Percentiles rank a stretch among this genome's conserved stretches.
phyloP scores from a whole-genome alignment of 1,284 basidiomycete species.

The Cryptococcus sp. region DNA sequence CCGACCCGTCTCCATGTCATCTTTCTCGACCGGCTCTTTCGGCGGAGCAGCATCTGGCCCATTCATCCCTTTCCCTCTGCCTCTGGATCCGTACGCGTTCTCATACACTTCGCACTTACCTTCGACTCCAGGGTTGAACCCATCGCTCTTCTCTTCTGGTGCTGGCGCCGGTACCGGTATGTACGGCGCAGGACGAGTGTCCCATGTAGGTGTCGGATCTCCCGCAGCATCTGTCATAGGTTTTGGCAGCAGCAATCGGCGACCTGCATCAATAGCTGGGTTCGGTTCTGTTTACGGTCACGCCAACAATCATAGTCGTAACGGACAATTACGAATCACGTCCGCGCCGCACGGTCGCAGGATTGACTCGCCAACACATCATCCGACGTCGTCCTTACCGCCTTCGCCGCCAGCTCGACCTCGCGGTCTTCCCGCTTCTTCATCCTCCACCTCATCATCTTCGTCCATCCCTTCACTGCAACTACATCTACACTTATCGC shows the following conservation, averaged over 20 bases:
- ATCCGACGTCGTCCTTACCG: slow-evolving; percentile 18
- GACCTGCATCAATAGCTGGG: neutral
- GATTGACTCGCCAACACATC: slow-evolving; percentile 3
- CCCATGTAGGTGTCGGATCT: slow-evolving; percentile 3
- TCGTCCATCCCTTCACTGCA: slow-evolving; percentile 51
- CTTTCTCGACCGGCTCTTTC: slow-evolving; percentile 16
- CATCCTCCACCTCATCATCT: slow-evolving; percentile 15
- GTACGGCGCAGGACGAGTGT: neutral
- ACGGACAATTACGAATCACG: too few species aligned
- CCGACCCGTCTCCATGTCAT: slow-evolving; percentile 1
- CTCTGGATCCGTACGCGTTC: neutral
- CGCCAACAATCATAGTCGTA: too few species aligned
- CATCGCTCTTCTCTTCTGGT: slow-evolving; percentile 6
- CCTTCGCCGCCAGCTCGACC: slow-evolving; percentile 40
- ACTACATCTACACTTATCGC: slow-evolving; percentile 53
- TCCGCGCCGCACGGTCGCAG: neutral
- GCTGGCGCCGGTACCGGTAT: neutral
- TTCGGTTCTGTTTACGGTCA: too few species aligned
- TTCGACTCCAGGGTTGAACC: slow-evolving; percentile 10
- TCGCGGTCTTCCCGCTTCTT: slow-evolving; percentile 16
- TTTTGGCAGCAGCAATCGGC: neutral
- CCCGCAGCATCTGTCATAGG: neutral
- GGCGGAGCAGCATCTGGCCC: slow-evolving; percentile 19
- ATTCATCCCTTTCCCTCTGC: neutral
- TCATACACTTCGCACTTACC: neutral